phyloP scores from a whole-genome alignment of 2,329 filamentous ascomycete genomes.

The Fusarium tuaranense region DNA sequence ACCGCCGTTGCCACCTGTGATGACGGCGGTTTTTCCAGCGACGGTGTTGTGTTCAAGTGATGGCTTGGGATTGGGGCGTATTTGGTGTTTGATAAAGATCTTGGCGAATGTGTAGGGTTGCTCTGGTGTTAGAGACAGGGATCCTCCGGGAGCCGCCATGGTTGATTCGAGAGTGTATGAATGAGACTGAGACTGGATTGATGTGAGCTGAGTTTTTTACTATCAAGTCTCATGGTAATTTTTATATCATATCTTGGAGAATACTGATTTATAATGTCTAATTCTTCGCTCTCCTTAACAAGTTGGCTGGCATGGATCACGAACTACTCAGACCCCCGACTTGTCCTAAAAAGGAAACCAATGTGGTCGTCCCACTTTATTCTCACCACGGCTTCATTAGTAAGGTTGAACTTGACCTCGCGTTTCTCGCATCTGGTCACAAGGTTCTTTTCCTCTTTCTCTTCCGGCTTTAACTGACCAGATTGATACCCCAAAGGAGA shows the following conservation, averaged over 20 bases:
- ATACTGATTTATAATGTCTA: not conserved
- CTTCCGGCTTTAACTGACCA: not conserved
- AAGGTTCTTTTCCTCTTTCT: not conserved
- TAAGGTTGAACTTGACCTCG: not conserved
- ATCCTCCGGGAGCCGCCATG: not conserved
- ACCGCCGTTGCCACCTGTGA: constrained; percentile 59
- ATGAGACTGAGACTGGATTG: not conserved
- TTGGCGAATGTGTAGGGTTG: not conserved
- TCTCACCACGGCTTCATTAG: not conserved
- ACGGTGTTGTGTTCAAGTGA: constrained; percentile 14
- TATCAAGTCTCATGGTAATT: not conserved
- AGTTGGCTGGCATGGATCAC: not conserved
- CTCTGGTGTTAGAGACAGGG: not conserved
- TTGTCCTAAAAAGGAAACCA: not conserved
- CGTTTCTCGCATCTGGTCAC: not conserved
- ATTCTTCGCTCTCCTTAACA: too few relatives aligned
- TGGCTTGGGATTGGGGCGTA: not conserved
- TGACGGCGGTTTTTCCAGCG: constrained; percentile 53
- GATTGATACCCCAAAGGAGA: not conserved
- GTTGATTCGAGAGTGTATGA: not conserved
- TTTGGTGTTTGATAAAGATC: not conserved
- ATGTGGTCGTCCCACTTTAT: constrained; percentile 1
- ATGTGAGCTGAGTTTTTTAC: not conserved
- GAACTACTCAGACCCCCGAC: not conserved
- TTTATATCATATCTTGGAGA: not conserved